Evolutionary conservation across 192 early-diverging fungal genomes (phyloP).

Genomic region (Piromyces finnis): DNA sequence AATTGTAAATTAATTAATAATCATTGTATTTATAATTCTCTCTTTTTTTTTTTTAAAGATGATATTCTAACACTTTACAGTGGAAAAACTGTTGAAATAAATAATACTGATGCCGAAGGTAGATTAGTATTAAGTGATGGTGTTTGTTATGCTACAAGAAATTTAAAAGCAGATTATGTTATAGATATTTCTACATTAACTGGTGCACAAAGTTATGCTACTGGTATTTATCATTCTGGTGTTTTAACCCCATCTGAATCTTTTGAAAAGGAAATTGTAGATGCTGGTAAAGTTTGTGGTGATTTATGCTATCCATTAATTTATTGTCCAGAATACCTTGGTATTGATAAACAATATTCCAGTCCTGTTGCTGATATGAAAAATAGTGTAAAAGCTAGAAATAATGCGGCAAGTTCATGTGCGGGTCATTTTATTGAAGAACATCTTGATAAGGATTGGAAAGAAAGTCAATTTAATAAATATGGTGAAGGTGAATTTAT

Average conservation of each 20-base stretch:
- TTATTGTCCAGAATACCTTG: conserved; percentile 1
- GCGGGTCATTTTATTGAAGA: conserved; percentile 27
- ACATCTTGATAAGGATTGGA: conserved; percentile 11
- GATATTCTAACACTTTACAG: conserved; percentile 21
- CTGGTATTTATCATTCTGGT: conserved; percentile 22
- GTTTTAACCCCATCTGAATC: conserved; percentile 14
- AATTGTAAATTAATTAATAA: too few species aligned
- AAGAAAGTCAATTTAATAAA: background rate
- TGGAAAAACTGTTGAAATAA: conserved; percentile 33
- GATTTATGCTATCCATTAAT: conserved; percentile 20
- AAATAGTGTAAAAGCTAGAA: conserved; percentile 21
- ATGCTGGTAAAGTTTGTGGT: conserved; percentile 14
- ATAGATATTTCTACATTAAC: conserved; percentile 29
- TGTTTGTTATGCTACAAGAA: conserved; percentile 23
- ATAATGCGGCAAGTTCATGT: conserved; percentile 18
- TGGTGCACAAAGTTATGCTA: conserved; percentile 23
- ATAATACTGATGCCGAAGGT: conserved; percentile 34
- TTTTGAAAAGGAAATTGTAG: conserved; percentile 13
- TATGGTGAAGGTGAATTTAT: background rate
- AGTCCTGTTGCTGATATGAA: conserved; percentile 25
- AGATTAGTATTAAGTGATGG: conserved; percentile 23
- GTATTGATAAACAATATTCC: conserved; percentile 1
- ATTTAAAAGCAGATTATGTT: conserved; percentile 18
- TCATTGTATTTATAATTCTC: too few species aligned
- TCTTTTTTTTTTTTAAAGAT: too few species aligned